phyloP scores from a whole-genome alignment of 202 grass and related monocot genomes.

The Schoenoplectus triqueter region DNA sequence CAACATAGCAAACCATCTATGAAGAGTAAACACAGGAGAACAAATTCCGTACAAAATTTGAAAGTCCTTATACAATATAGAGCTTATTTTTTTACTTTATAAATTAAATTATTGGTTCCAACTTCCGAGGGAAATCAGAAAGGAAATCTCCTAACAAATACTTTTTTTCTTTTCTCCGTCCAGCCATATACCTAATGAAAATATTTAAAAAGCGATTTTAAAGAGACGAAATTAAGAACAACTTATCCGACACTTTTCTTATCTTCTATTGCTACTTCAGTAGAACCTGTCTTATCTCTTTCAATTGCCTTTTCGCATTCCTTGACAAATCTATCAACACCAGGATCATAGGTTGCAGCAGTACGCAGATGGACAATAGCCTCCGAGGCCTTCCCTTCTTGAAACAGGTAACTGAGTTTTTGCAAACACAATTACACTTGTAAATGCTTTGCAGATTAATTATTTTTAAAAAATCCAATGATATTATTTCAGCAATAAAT shows the following conservation, averaged over 20 bases:
- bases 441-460: conserved; percentile 4
- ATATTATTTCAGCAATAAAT: neutral
- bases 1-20: too few species aligned
- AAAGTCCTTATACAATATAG: neutral
- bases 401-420: conserved; percentile 59
- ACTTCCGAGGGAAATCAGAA: neutral
- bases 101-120: neutral
- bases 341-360: conserved; percentile 72
- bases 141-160: neutral
- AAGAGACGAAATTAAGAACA: neutral
- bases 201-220: neutral
- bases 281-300: conserved; percentile 13
- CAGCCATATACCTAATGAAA: neutral
- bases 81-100: neutral
- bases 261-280: conserved; percentile 29
- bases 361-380: conserved; percentile 64
- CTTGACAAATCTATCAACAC: conserved; percentile 48
- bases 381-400: conserved; percentile 70
- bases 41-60: too few species aligned
- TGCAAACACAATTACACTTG: conserved; percentile 9
- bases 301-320: conserved; percentile 64
- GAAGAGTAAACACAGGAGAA: too few species aligned
- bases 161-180: neutral
- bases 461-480: conserved; percentile 11
- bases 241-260: conserved; percentile 29